Conservation (phyloP, 2,329 filamentous ascomycete genomes). For the Aspergillus sp. region DNA sequence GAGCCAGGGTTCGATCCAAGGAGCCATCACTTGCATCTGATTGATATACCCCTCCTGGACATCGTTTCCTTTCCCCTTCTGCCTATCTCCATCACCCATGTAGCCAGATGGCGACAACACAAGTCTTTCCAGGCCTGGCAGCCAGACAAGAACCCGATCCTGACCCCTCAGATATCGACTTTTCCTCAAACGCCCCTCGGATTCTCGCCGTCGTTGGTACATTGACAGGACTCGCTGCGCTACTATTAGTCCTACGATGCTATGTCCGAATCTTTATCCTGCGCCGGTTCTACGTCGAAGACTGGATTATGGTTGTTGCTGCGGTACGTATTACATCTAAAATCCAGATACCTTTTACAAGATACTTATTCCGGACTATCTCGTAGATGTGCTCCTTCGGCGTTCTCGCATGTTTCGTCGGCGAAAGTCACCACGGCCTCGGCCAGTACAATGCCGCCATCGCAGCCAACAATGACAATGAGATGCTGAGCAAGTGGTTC, state of each 20-base stretch:
- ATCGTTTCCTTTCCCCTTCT: too few relatives aligned
- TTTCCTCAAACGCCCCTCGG: conserved; percentile 11
- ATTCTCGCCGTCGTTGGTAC: conserved; percentile 44
- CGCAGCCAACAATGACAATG: not conserved
- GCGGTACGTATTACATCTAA: conserved; percentile 32
- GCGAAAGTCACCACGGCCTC: conserved; percentile 47
- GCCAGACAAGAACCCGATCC: not conserved
- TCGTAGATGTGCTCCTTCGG: conserved; percentile 23
- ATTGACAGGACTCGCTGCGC: conserved; percentile 38
- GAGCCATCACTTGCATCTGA: too few relatives aligned
- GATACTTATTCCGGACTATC: not conserved
- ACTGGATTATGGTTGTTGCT: conserved; percentile 46
- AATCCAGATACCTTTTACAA: not conserved
- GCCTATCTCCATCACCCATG: not conserved
- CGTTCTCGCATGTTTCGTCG: conserved; percentile 43
- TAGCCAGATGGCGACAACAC: not conserved
- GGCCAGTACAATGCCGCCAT: conserved; percentile 31
- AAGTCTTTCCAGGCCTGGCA: not conserved
- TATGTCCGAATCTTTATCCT: conserved; percentile 51
- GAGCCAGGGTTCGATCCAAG: too few relatives aligned
- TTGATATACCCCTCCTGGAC: too few relatives aligned
- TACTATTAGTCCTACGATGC: conserved; percentile 43
- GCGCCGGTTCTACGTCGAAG: conserved; percentile 51
- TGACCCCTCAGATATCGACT: not conserved
- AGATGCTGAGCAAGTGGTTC: not conserved